phyloP scores from a whole-genome alignment of 176 grass and related monocot species.

The Bonia amplexicaulis region DNA sequence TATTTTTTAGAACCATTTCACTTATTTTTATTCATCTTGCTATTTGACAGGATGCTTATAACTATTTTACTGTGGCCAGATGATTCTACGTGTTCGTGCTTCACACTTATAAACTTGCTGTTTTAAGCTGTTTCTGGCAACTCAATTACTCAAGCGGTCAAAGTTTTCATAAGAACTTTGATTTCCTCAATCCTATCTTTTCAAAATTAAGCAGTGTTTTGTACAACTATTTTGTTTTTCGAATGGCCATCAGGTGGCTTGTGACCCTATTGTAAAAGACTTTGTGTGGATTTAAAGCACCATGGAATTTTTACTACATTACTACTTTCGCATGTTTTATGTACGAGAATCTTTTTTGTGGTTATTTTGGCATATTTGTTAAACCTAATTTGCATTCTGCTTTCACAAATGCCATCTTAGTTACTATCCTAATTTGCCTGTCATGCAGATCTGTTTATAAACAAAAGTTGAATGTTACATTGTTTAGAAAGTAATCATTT shows the following conservation, averaged over 20 bases:
- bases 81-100: conserved; percentile 73
- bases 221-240: conserved; percentile 50
- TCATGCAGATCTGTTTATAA: not conserved
- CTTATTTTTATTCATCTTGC: conserved; percentile 56
- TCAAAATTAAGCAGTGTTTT: conserved; percentile 46
- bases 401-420: not conserved
- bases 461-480: not conserved
- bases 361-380: conserved; percentile 4
- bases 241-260: conserved; percentile 27
- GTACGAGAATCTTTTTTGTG: not conserved
- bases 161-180: conserved; percentile 42
- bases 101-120: conserved; percentile 48
- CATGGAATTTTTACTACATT: conserved; percentile 6
- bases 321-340: not conserved
- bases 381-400: not conserved
- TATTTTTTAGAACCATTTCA: conserved; percentile 40
- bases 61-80: conserved; percentile 70
- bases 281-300: conserved; percentile 41
- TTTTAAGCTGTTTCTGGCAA: conserved; percentile 55
- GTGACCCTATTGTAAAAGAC: conserved; percentile 60
- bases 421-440: not conserved
- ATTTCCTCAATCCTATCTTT: conserved; percentile 33
- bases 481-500: not conserved
- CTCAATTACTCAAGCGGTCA: conserved; percentile 37
- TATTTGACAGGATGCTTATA: conserved; percentile 64